Evolutionary conservation across 2,329 filamentous ascomycete genomes (phyloP), one percentile per base, ranked within the genome.

Genomic region (Aureobasidium sp.): DNA sequence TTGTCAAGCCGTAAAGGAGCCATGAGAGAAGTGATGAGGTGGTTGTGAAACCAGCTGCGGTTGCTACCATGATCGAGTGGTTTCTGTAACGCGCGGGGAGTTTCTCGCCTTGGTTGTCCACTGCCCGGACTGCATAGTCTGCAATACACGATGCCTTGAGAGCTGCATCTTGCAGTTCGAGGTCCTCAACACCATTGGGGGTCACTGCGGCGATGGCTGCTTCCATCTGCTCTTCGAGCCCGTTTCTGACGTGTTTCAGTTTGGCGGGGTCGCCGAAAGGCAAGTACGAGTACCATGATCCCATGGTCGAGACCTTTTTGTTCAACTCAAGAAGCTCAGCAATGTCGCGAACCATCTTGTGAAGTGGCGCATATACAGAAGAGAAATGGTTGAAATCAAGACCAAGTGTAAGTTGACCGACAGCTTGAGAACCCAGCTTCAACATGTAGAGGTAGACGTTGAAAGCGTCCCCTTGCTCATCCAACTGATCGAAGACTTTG

Each of bases 41-140:
- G 0, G 84, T 86, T 1, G 81, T 84, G 73, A 86, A 86, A 24
- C 84, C 84, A 2, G 84, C 84, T 4, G 76, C 83, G 0, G 79
- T 82, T 7, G 78, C 77, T 3, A 85, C 81, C 2, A 84, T 72
- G 0, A 84, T 72, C 1, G 73, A 71, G 36, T 72, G 64, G 34
- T 80, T 70, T n/a, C 77, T 66, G 59, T 70, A 72, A 3, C 75
- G 70, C 39, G 74, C 70, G 0, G 83, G 81, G 0, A 86, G 71
- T 63, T 82, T 81, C 59, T 83, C 76, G 39, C 83, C 83, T 48
- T 82, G 79, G 65, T 70, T 77, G 63, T 85, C 83, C 6, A 74
- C 78, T 2, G 82, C 83, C 13, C 82, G 80, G 2, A 79, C 70
- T 7, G 79, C 72, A 61, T 84, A 86, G 66, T 86, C 82, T 70